Evolutionary conservation across 345 rosid species (phyloP).

Genomic region (Ceriops decandra): DNA sequence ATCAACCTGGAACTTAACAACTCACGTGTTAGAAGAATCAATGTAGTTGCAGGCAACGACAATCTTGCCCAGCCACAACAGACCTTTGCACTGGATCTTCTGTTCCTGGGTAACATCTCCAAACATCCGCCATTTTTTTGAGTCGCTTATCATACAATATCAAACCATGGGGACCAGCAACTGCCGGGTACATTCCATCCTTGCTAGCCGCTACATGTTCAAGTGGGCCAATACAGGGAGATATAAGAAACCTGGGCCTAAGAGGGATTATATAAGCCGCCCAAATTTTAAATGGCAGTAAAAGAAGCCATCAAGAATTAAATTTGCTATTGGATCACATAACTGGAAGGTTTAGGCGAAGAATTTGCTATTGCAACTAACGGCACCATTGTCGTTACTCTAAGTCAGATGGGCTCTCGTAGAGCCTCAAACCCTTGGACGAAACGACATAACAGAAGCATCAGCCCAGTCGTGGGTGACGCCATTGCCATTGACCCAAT

Average conservation of each 20-base stretch:
- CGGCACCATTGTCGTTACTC: too few species aligned
- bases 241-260: slow-evolving; percentile 74
- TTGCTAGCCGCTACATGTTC: slow-evolving; percentile 97
- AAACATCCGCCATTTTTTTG: slow-evolving; percentile 88
- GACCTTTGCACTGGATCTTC: slow-evolving; percentile 87
- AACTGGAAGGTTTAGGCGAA: slow-evolving; percentile 94
- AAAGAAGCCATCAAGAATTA: not conserved
- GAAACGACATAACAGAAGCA: too few species aligned
- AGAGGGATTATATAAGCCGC: slow-evolving; percentile 28
- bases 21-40: slow-evolving; percentile 77
- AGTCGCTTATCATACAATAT: slow-evolving; percentile 75
- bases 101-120: slow-evolving; percentile 96
- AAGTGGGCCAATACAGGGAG: slow-evolving; percentile 97
- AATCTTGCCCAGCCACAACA: slow-evolving; percentile 92
- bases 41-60: slow-evolving; percentile 88
- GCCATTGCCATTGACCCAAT: too few species aligned
- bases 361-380: slow-evolving; percentile 28
- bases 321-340: slow-evolving; percentile 26
- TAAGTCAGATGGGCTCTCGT: too few species aligned
- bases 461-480: too few species aligned
- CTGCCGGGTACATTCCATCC: slow-evolving; percentile 93
- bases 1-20: slow-evolving; percentile 9
- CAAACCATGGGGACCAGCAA: slow-evolving; percentile 93
- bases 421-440: too few species aligned
- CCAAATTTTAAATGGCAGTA: slow-evolving; percentile 15